A percentile compares a stretch with the other conserved stretches of the same genome.
These are phyloP conservation scores for Pichia cabralensis DNA, from an alignment of 805 yeast species.

Conservation along the genomic window DNA sequence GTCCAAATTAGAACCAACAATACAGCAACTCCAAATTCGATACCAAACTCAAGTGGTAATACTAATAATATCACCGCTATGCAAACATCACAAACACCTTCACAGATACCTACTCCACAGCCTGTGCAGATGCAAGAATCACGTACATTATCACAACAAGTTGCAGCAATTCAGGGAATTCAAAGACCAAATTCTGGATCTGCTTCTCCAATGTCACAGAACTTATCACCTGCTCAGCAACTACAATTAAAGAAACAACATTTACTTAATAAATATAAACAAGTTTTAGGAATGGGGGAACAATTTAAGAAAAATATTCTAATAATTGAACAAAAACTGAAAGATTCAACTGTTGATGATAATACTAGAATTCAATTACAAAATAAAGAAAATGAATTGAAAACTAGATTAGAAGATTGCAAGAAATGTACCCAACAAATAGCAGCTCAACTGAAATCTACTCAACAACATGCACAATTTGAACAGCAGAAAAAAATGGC, in stretches of 20 bases:
- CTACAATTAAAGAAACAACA: constrained; percentile 20
- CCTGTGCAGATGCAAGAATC: constrained; percentile 1
- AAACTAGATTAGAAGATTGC: constrained; percentile 37
- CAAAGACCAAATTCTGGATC: background rate
- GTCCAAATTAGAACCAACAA: constrained; percentile 2
- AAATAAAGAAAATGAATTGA: constrained; percentile 39
- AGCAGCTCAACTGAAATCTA: constrained; percentile 32
- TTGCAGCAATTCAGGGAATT: background rate
- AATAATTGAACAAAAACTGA: constrained; percentile 39
- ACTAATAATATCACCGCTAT: background rate
- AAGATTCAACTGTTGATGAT: constrained; percentile 33
- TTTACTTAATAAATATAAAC: constrained; percentile 29
- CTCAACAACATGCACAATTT: constrained; percentile 17
- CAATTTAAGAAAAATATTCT: constrained; percentile 42
- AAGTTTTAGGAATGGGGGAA: constrained; percentile 36
- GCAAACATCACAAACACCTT: background rate
- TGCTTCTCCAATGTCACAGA: constrained; percentile 5
- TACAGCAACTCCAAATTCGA: background rate
- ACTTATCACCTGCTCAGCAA: constrained; percentile 17
- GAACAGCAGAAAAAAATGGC: constrained; percentile 4
- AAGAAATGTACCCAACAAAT: constrained; percentile 31
- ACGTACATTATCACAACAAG: constrained; percentile 7
- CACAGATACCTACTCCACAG: constrained; percentile 4
- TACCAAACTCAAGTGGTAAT: background rate
- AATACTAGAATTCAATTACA: constrained; percentile 35